These are phyloP conservation scores for Calonectria naviculata DNA, from an alignment of 2,329 filamentous ascomycete species.

Conservation along the genomic window DNA sequence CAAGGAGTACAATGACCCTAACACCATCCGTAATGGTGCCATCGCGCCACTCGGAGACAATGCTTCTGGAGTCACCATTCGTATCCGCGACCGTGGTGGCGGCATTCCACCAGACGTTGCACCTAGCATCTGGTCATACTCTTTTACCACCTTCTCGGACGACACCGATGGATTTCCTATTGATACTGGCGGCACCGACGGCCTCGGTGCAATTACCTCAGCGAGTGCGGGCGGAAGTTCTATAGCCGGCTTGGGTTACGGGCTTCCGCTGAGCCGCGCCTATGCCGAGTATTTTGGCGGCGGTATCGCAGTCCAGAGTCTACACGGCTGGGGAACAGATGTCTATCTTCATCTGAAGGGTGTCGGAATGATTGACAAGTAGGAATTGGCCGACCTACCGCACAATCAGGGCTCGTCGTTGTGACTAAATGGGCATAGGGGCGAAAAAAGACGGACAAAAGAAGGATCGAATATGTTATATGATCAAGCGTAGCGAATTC, in stretches of 20 bases:
- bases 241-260: slow-evolving; percentile 94
- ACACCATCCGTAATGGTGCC: slow-evolving; percentile 55
- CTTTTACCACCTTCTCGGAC: slow-evolving; percentile 92
- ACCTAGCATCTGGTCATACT: slow-evolving; percentile 94
- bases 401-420: background rate
- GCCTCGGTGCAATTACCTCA: slow-evolving; percentile 79
- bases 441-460: background rate
- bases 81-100: slow-evolving; percentile 94
- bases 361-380: slow-evolving; percentile 63
- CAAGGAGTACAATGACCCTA: slow-evolving; percentile 47
- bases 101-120: slow-evolving; percentile 89
- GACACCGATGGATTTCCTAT: slow-evolving; percentile 55
- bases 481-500: too few relatives aligned
- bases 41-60: slow-evolving; percentile 71
- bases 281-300: slow-evolving; percentile 99
- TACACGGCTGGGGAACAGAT: slow-evolving; percentile 90
- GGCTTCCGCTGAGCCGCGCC: slow-evolving; percentile 87
- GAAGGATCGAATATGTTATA: background rate
- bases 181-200: slow-evolving; percentile 57
- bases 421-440: too few relatives aligned
- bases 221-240: slow-evolving; percentile 80
- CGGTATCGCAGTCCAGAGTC: slow-evolving; percentile 92
- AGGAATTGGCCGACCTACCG: background rate
- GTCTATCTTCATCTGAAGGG: slow-evolving; percentile 75
- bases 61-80: slow-evolving; percentile 89